Evolutionary conservation across 371 early-diverging fungal species (phyloP).

Genomic region (Chytridium lagenaria): DNA sequence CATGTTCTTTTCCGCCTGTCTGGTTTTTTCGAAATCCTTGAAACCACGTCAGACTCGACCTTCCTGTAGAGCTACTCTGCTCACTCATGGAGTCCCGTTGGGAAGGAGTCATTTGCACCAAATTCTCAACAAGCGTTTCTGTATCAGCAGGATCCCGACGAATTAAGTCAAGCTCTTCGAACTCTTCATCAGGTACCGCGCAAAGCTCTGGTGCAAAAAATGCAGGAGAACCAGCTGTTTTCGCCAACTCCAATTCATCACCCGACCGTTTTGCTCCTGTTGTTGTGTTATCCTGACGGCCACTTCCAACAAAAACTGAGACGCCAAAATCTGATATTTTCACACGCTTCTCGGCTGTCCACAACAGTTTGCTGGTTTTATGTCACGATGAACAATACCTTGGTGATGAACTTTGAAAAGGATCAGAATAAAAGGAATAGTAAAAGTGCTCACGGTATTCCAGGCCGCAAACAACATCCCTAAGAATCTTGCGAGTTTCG

Average conservation of each 20-base stretch:
- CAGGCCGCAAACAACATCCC: slow-evolving; percentile 89
- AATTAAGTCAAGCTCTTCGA: neutral
- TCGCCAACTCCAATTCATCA: slow-evolving; percentile 74
- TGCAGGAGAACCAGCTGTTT: slow-evolving; percentile 96
- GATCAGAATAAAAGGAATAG: slow-evolving; percentile 18
- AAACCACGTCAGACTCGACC: neutral
- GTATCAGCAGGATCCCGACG: neutral
- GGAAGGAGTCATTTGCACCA: too few relatives aligned
- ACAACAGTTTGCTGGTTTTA: slow-evolving; percentile 95
- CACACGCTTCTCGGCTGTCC: slow-evolving; percentile 72
- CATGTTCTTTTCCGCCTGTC: neutral
- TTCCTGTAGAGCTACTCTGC: neutral
- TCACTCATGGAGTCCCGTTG: neutral
- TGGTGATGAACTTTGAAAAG: slow-evolving; percentile 78
- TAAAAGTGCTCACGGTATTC: slow-evolving; percentile 75
- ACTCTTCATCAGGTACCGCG: slow-evolving; percentile 65
- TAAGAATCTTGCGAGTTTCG: slow-evolving; percentile 80
- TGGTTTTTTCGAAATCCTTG: neutral
- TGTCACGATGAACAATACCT: slow-evolving; percentile 94
- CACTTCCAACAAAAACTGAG: slow-evolving; percentile 60
- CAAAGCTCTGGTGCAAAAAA: slow-evolving; percentile 98
- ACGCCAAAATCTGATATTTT: slow-evolving; percentile 98
- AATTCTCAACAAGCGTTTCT: too few relatives aligned
- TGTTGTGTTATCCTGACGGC: slow-evolving; percentile 39
- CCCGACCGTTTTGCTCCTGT: slow-evolving; percentile 30